phyloP scores from a whole-genome alignment of 345 rosid genomes.

The Syzygium grande region DNA sequence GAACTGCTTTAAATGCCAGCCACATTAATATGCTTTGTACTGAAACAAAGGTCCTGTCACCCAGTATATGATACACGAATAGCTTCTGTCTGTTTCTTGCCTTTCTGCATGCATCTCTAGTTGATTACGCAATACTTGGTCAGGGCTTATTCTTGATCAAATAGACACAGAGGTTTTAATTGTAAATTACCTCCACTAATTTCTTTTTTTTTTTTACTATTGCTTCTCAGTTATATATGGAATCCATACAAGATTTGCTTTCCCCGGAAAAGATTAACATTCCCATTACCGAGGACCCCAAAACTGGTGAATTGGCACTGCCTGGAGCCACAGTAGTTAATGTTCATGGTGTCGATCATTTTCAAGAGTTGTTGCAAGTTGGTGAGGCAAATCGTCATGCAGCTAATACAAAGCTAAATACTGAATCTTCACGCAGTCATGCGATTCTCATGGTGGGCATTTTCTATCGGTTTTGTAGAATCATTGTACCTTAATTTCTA shows the following conservation, averaged over 20 bases:
- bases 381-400: slow-evolving; percentile 87
- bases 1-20: neutral
- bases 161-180: neutral
- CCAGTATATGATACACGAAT: neutral
- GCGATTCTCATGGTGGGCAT: slow-evolving; percentile 75
- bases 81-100: neutral
- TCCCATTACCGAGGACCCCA: slow-evolving; percentile 69
- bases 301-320: slow-evolving; percentile 75
- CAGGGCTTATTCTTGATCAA: neutral
- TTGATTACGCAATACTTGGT: neutral
- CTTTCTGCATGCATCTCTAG: neutral
- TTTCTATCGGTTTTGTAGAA: neutral
- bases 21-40: neutral
- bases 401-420: slow-evolving; percentile 83
- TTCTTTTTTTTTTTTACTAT: neutral
- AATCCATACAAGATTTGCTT: slow-evolving; percentile 86
- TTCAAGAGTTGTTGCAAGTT: slow-evolving; percentile 64
- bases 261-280: slow-evolving; percentile 72
- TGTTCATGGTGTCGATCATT: slow-evolving; percentile 58
- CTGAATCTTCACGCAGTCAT: slow-evolving; percentile 98
- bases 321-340: slow-evolving; percentile 59
- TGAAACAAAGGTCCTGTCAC: neutral
- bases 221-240: slow-evolving; percentile 74
- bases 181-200: neutral
- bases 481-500: neutral